Base-by-base conservation (phyloP, 345 rosid species). In the Adansonia digitata region DNA sequence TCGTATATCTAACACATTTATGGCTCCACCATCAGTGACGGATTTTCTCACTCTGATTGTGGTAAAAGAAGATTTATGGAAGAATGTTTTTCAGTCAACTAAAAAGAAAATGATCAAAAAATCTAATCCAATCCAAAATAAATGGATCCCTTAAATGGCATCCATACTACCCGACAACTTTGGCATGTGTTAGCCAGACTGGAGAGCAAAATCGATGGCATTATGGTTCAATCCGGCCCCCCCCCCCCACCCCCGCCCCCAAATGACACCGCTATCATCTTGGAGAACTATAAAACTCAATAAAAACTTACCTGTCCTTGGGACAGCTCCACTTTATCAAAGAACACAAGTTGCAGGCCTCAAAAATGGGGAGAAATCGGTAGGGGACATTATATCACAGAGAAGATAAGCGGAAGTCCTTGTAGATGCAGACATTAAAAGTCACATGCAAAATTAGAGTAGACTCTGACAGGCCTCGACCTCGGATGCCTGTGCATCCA, bases 401-500 rank as follows among this genome's bases (percentile, higher is more conserved):
- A 1, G 34, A 3, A 31, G 34, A 31, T 31, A 31, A 31, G 34
- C 34, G 3, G 34, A 31, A 31, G 34, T 31, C 34, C 34, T 31
- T 31, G 34, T 31, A 3, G 34, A 49, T 27, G 27, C 55, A 49
- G 43, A 31, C 17, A 17, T 17, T 29, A 40, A 9, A 22, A 37
- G 75, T 69, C 62, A 31, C 24, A 20, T 39, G 71, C 43, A 52
- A 74, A 13, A 24, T 73, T 83, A 75, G 79, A 57, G 89, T 83
- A 91, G 71, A 74, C 80, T n/a, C n/a, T n/a, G n/a, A n/a, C n/a
- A n/a, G n/a, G n/a, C n/a, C n/a, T n/a, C n/a, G n/a, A n/a, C n/a
- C 26, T 85, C 84, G 0, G 86, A 75, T 31, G 85, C 90, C 78
- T 88, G 93, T 0, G 89, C 69, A 34, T 78, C 82, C 83, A 85